A percentile compares a stretch with the other conserved stretches of the same genome.
Evolutionary conservation across 495 filamentous ascomycete genomes (phyloP).

Genomic region (Talaromyces wortmannii): DNA sequence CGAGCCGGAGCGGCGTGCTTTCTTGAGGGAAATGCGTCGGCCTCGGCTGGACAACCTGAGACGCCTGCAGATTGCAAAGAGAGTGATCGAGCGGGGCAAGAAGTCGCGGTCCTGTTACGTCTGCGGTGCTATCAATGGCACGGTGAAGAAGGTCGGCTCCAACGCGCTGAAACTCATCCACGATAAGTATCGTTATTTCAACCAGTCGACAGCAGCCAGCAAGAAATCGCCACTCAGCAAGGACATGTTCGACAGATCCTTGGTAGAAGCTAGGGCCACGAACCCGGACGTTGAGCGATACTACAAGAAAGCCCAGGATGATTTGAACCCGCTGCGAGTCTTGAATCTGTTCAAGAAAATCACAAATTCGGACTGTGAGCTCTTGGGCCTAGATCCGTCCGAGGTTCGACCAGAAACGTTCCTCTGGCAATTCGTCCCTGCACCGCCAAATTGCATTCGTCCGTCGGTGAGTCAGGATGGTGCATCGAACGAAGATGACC

Average conservation of each 20-base stretch:
- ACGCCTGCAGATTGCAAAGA: conserved; percentile 72
- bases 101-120: conserved; percentile 72
- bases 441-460: conserved; percentile 86
- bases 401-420: conserved; percentile 95
- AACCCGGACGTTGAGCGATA: conserved; percentile 85
- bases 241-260: conserved; percentile 74
- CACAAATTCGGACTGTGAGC: conserved; percentile 77
- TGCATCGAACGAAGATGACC: conserved; percentile 90
- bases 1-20: conserved; percentile 64
- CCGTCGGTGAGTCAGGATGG: conserved; percentile 88
- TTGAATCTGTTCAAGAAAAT: conserved; percentile 87
- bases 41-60: conserved; percentile 83
- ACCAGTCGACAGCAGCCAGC: conserved; percentile 73
- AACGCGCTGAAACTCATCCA: conserved; percentile 86
- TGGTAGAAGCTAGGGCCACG: conserved; percentile 63
- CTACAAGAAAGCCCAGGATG: conserved; percentile 83
- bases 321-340: conserved; percentile 83
- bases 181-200: conserved; percentile 82
- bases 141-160: conserved; percentile 74
- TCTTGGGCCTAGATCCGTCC: conserved; percentile 78
- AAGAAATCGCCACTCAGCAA: conserved; percentile 77
- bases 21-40: conserved; percentile 68
- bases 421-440: conserved; percentile 93
- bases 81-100: conserved; percentile 77
- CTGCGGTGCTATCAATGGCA: conserved; percentile 76